Evolutionary conservation across 2,329 filamentous ascomycete species (phyloP).

Genomic region (Venturia nashicola): DNA sequence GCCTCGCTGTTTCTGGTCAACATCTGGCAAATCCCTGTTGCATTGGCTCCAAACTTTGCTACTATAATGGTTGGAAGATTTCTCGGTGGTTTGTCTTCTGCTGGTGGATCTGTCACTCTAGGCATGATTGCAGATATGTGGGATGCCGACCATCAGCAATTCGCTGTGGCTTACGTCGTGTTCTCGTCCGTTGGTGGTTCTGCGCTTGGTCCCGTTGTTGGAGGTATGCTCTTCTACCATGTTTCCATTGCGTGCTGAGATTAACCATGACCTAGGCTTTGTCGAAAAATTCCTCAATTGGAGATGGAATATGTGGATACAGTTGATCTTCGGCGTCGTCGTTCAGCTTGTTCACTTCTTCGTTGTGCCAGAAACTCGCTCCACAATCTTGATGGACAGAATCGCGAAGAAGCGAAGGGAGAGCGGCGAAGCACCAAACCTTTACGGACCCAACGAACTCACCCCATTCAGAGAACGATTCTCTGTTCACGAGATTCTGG

Average conservation of each 20-base stretch:
- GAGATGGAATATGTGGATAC: constrained; percentile 70
- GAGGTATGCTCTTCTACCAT: constrained; percentile 18
- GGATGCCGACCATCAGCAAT: constrained; percentile 42
- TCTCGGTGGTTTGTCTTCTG: constrained; percentile 57
- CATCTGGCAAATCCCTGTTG: constrained; percentile 54
- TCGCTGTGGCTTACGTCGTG: constrained; percentile 48
- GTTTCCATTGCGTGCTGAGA: neutral
- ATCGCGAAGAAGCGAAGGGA: constrained; percentile 65
- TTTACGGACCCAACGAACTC: constrained; percentile 67
- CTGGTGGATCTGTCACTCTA: constrained; percentile 53
- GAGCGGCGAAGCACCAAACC: constrained; percentile 43
- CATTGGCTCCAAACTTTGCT: constrained; percentile 51
- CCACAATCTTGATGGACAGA: constrained; percentile 64
- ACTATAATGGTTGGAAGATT: constrained; percentile 57
- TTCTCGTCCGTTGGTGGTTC: constrained; percentile 72
- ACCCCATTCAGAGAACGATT: constrained; percentile 20
- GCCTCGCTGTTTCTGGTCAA: constrained; percentile 42
- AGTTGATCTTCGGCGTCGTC: constrained; percentile 64
- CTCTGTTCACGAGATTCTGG: constrained; percentile 26
- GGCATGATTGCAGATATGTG: constrained; percentile 55
- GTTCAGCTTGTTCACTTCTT: constrained; percentile 57
- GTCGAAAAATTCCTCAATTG: constrained; percentile 49
- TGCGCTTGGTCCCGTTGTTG: constrained; percentile 62
- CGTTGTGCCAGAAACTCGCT: constrained; percentile 65
- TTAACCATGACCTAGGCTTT: constrained; percentile 39